These are phyloP conservation scores for Vigna unguiculata DNA, from an alignment of 306 rosid genomes.

Conservation along the genomic window DNA sequence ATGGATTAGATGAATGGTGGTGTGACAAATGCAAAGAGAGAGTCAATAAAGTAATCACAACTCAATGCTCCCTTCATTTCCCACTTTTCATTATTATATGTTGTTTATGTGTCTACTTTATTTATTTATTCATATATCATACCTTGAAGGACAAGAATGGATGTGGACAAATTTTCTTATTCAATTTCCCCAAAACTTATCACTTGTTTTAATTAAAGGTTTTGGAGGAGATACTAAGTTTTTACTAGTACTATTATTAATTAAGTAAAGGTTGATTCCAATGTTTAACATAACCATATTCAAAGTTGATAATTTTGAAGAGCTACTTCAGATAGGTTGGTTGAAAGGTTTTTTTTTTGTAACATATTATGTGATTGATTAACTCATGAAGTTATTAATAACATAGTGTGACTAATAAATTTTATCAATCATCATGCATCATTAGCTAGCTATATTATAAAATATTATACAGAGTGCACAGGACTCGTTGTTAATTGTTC, in stretches of 20 bases:
- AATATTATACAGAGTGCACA: background rate
- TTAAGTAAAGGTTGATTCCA: background rate
- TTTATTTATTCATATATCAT: background rate
- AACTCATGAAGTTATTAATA: no score
- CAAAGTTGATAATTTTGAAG: no score
- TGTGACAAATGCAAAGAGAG: slow-evolving; percentile 55
- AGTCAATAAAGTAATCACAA: slow-evolving; percentile 52
- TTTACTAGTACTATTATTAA: background rate
- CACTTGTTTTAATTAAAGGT: no score
- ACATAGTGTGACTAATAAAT: background rate
- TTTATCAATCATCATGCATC: background rate
- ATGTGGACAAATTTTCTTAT: slow-evolving; percentile 37
- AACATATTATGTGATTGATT: no score
- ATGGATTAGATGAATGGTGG: slow-evolving; percentile 61
- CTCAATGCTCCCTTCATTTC: slow-evolving; percentile 54
- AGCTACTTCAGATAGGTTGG: no score
- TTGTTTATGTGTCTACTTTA: background rate
- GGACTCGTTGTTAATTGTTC: background rate
- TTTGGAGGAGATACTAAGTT: background rate
- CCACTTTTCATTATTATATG: slow-evolving; percentile 37
- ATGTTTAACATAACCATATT: background rate
- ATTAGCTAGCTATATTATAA: background rate
- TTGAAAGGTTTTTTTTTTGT: no score
- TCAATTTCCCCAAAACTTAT: no score
- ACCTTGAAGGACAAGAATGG: slow-evolving; percentile 24